Evolutionary conservation across 768 basidiomycete genomes (phyloP).

Genomic region (Myochromella boudieri): DNA sequence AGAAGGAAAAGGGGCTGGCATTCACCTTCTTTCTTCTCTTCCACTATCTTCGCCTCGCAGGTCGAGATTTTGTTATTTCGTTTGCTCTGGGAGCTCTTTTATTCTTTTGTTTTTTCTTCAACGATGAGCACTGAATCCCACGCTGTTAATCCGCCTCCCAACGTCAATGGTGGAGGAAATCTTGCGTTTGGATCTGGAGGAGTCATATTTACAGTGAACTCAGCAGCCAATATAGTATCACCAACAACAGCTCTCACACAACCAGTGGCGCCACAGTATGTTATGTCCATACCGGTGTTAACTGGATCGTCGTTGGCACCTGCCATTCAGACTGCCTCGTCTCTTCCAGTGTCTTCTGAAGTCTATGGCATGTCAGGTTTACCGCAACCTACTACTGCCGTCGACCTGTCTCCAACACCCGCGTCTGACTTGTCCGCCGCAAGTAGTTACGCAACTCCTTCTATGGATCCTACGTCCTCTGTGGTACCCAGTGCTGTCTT

Average conservation of each 20-base stretch:
- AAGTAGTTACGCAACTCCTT: not conserved
- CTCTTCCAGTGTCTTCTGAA: slow-evolving; percentile 5
- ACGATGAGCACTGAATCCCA: not conserved
- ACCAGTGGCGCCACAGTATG: slow-evolving; percentile 7
- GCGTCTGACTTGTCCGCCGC: not conserved
- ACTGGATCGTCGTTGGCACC: not conserved
- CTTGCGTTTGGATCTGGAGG: slow-evolving; percentile 7
- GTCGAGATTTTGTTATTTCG: slow-evolving; percentile 18
- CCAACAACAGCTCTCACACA: not conserved
- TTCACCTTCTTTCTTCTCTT: slow-evolving; percentile 1
- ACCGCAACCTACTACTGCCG: not conserved
- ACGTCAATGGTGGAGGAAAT: not conserved
- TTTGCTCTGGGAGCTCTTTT: slow-evolving; percentile 16
- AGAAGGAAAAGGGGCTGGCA: too few species aligned
- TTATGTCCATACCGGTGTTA: not conserved
- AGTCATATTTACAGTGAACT: not conserved
- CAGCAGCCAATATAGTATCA: not conserved
- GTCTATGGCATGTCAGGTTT: not conserved
- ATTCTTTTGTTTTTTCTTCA: slow-evolving; percentile 5
- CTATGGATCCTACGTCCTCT: not conserved
- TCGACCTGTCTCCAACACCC: slow-evolving; percentile 1
- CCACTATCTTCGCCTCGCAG: slow-evolving; percentile 16
- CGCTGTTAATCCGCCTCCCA: not conserved
- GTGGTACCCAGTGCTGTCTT: not conserved
- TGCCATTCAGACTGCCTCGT: slow-evolving; percentile 9